Percentiles rank a stretch among this genome's conserved stretches.
Evolutionary conservation across 345 rosid genomes (phyloP).

Genomic region (Lumnitzera littorea): DNA sequence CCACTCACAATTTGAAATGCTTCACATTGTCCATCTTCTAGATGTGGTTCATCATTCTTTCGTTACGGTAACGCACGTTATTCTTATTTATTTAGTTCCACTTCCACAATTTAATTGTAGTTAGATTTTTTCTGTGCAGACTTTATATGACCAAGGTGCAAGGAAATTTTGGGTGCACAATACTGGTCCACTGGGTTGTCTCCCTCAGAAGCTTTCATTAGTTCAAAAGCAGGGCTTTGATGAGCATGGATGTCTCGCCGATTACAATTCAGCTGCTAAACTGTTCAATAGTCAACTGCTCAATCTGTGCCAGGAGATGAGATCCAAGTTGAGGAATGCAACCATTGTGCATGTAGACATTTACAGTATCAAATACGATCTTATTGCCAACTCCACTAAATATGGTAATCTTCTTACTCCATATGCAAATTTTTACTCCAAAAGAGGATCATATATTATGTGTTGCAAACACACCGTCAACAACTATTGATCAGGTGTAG

Average conservation of each 20-base stretch:
- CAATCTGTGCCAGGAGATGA: slow-evolving; percentile 37
- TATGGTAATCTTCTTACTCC: slow-evolving; percentile 32
- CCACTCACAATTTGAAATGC: no score
- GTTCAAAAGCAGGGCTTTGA: slow-evolving; percentile 39
- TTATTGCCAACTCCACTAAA: slow-evolving; percentile 47
- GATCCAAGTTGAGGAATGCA: slow-evolving; percentile 41
- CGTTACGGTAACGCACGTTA: no score
- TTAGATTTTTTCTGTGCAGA: slow-evolving; percentile 13
- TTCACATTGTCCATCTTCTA: no score
- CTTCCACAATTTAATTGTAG: no score
- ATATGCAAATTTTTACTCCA: background rate
- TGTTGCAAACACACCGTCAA: background rate
- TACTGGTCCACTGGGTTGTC: slow-evolving; percentile 87
- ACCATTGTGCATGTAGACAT: slow-evolving; percentile 59
- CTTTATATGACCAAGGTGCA: slow-evolving; percentile 54
- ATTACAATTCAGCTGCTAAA: slow-evolving; percentile 56
- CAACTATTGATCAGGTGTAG: no score
- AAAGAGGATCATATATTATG: no score
- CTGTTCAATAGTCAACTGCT: slow-evolving; percentile 53
- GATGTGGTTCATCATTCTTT: background rate
- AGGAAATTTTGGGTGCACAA: slow-evolving; percentile 87
- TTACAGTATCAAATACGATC: slow-evolving; percentile 63
- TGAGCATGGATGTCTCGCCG: slow-evolving; percentile 45
- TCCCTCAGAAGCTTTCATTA: slow-evolving; percentile 70
- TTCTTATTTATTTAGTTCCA: no score